Base-by-base conservation (phyloP, 805 yeast species). In the Deakozyma indianensis region DNA sequence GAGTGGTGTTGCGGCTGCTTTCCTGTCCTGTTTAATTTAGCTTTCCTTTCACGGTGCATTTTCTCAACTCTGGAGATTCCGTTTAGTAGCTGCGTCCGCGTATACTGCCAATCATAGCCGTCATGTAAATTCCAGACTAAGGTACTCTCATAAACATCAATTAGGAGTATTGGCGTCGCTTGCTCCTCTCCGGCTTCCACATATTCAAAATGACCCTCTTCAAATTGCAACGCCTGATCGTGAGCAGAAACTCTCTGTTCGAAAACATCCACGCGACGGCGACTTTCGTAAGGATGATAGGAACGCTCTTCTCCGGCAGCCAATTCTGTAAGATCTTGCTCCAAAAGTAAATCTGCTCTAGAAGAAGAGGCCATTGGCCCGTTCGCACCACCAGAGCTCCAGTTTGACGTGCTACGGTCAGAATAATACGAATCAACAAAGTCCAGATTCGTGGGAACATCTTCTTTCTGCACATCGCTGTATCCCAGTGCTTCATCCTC, bases 51-150 rank as follows among this genome's bases (percentile, higher is more conserved):
- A 40, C 52, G 43, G 45, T 56, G 51, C 21, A 60, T 60, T 23
- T 61, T 60, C 51, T 80, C 86, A 4, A 85, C 73, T 9, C 73
- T 63, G 45, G 72, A 73, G 0, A 88, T 78, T 0, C 84, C 82
- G n/a, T 70, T 73, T 9, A 68, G 65, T 23, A 92, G 79, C 0
- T 78, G 68, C 22, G 67, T 68, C 47, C 94, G 70, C 0, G 97
- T 86, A 40, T 75, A 74, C 46, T 73, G 73, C 94, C 96, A 87
- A 54, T 92, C 97, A 57, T 80, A 92, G 0, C 99, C 99, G 64
- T 92, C 98, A 58, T 74, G 78, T 18, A 90, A 62, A 46, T 63
- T 57, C 66, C 67, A 66, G 7, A 54, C 47, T 2, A 59, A 42
- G 15, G 47, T 52, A 22, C 55, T 48, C 24, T 47, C 48, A 2